Evolutionary conservation across 1,139 yeast genomes (phyloP), one percentile per base, ranked within the genome.

Genomic region (Zygosaccharomyces pseudobailii): DNA sequence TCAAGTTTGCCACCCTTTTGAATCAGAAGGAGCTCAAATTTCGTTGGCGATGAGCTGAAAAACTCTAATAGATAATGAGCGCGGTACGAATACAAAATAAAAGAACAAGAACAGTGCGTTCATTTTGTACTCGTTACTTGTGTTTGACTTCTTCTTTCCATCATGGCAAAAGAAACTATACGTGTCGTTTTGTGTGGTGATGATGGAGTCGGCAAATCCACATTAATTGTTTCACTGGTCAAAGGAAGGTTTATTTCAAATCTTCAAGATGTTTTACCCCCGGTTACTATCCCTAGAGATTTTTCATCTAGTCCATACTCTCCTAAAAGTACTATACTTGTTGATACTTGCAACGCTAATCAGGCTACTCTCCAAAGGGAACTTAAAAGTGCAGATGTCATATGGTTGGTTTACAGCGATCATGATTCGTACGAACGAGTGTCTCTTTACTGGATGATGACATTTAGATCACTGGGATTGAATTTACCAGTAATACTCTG

Each of bases 181-280:
- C 64, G 94, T 50, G 83, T 92, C 1, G 96, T 88, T 2, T 84
- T 92, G 0, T 89, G 97, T 66, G 98, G 98, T n/a, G 98, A 92
- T 66, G 96, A 88, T 53, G 87, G 80, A 55, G 96, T 87, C 9
- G 96, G 96, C 1, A 87, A 87, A 63, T 82, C 75, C 3, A 74
- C 90, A 24, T 69, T 92, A 37, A 80, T 92, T 32, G 82, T 94
- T 0, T 75, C 95, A 0, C 71, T 92, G 23, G 82, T 88, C 34
- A 90, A 88, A 65, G 96, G 87, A 56, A 76, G 80, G 30, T 87
- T 80, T 61, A 82, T 86, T 0, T 81, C 90, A 0, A 82, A 81
- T 52, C 76, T 87, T 35, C 94, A 86, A 59, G 78, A 82, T 45
- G 82, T 86, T 1, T 68, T 92, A 6, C 95, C 97, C 0, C 87